Percentiles rank a stretch among this genome's conserved stretches.
Evolutionary conservation across 768 basidiomycete genomes (phyloP).

Genomic region (Boletales sp.): DNA sequence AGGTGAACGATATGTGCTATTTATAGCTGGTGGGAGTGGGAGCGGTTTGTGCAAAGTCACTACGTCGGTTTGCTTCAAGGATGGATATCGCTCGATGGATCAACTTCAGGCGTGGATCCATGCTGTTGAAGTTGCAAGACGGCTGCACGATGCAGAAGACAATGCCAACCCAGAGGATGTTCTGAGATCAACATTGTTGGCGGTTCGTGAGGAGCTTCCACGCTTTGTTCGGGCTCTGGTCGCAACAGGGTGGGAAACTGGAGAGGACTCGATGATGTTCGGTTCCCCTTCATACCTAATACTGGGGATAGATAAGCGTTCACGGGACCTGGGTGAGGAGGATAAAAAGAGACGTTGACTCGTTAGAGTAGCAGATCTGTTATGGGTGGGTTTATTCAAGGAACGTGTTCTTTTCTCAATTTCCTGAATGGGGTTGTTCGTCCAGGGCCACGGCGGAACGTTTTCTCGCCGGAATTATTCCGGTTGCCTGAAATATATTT

Average conservation of each 20-base stretch:
- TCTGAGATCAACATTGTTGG: conserved; percentile 10
- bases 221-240: conserved; percentile 16
- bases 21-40: conserved; percentile 32
- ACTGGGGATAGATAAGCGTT: conserved; percentile 8
- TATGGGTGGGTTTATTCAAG: too few relatives aligned
- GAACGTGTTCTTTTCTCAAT: not conserved
- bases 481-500: too few relatives aligned
- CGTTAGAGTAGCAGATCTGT: not conserved
- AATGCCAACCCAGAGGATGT: conserved; percentile 3
- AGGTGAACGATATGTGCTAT: conserved; percentile 50
- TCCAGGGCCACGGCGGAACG: too few relatives aligned
- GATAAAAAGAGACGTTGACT: conserved; percentile 19
- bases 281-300: conserved; percentile 24
- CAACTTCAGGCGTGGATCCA: conserved; percentile 55
- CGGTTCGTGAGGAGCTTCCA: conserved; percentile 11
- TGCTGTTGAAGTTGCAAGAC: conserved; percentile 17
- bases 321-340: conserved; percentile 3
- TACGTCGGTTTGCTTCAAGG: conserved; percentile 50
- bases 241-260: conserved; percentile 38
- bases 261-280: conserved; percentile 29
- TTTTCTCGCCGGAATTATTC: too few relatives aligned
- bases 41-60: not conserved
- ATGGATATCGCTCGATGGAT: conserved; percentile 43
- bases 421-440: too few relatives aligned
- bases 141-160: not conserved